Base-by-base conservation (phyloP, 768 basidiomycete genomes). In the Trichaptum fuscoviolaceum region DNA sequence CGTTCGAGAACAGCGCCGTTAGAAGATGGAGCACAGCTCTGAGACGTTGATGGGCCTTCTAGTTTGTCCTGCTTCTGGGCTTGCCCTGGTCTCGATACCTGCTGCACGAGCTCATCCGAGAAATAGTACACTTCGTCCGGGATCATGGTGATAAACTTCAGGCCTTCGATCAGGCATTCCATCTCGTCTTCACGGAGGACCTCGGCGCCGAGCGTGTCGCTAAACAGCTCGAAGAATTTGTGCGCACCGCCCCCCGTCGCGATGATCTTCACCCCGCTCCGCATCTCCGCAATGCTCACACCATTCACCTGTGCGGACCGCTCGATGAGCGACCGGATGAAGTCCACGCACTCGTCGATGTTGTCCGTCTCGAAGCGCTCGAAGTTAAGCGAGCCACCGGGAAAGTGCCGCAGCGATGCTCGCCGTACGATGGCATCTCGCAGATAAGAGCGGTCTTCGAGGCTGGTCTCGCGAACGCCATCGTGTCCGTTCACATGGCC, bases 61-160 rank as follows among this genome's bases (percentile, higher is more conserved):
- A 67, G 26, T 60, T 35, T 24, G n/a, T 35, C 9, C 65, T 64
- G 23, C 69, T 65, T 23, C 57, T 64, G 25, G 65, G 67, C 64
- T 65, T 69, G 24, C 70, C 68, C 52, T 15, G 79, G 73, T 68
- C 83, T 82, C 15, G 82, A 81, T 64, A 83, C 76, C 63, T 80
- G 83, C 74, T 92, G 91, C 65, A 98, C 96, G 71, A 98, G 87
- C 78, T 98, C 92, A 77, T 99, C 96, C 64, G 95, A 97, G 80
- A 98, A 99, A 83, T 90, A 98, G 80, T 99, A 99, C 30, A 93
- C 96, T 79, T 99, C 97, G 78, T 95, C 89, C 35, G 96, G 96
- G 67, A 99, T 96, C 75, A 92, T 88, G 36, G 91, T 91, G 76
- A 99, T 91, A 79, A 99, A 99, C 77, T 93, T 92, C 74, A 99